Evolutionary conservation across 257 asterid species (phyloP).

Genomic region (Ilex aquifolium): DNA sequence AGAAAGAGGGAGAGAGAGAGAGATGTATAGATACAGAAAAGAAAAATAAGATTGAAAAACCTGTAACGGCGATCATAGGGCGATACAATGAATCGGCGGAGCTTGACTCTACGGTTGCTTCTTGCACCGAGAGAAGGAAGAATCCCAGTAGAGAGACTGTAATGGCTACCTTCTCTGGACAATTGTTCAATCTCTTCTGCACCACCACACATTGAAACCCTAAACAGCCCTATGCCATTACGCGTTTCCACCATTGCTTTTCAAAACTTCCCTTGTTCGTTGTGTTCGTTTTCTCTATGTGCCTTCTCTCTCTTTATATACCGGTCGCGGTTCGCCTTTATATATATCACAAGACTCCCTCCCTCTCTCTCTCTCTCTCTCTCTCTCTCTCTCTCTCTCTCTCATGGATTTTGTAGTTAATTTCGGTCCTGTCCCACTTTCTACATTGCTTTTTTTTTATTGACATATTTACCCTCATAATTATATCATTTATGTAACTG

Average conservation of each 20-base stretch:
- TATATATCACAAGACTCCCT: too few species aligned
- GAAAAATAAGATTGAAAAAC: conserved; percentile 5
- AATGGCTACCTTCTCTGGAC: conserved; percentile 41
- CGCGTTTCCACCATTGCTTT: conserved; percentile 13
- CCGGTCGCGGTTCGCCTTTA: too few species aligned
- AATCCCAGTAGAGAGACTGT: conserved; percentile 41
- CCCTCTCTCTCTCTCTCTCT: too few species aligned
- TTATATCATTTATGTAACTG: too few species aligned
- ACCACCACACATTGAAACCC: conserved; percentile 45
- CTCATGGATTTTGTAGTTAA: too few species aligned
- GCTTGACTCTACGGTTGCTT: conserved; percentile 39
- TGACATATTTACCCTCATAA: too few species aligned
- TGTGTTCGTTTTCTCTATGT: not conserved
- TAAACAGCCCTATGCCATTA: conserved; percentile 14
- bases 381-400: too few species aligned
- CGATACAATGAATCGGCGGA: conserved; percentile 27
- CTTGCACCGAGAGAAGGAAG: conserved; percentile 57
- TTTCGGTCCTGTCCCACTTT: too few species aligned
- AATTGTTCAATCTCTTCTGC: conserved; percentile 38
- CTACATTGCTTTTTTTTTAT: too few species aligned
- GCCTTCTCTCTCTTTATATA: too few species aligned
- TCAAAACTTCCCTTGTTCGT: not conserved
- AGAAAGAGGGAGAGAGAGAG: not conserved
- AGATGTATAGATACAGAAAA: too few species aligned
- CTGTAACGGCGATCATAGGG: conserved; percentile 49